Conservation (phyloP, 1,284 basidiomycete species). For the Ganoderma sp. region DNA sequence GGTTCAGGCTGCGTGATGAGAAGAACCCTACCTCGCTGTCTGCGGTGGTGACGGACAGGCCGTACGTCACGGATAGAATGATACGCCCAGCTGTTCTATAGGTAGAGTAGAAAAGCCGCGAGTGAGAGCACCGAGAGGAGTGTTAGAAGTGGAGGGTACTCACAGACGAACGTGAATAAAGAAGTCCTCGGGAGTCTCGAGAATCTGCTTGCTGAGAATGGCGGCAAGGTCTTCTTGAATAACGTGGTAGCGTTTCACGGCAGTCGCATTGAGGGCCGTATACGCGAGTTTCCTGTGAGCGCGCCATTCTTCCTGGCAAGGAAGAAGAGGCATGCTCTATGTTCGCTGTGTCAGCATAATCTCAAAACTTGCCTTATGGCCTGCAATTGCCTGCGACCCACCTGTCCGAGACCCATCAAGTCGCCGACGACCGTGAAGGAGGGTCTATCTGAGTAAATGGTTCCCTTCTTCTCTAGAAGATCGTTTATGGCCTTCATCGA, state of each 20-base stretch:
- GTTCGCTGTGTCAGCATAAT: neutral
- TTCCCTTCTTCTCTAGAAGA: slow-evolving; percentile 42
- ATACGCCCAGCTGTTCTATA: slow-evolving; percentile 43
- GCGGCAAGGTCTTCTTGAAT: slow-evolving; percentile 38
- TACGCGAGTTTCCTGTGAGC: slow-evolving; percentile 39
- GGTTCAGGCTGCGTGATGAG: neutral
- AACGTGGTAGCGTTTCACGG: slow-evolving; percentile 38
- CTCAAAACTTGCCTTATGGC: neutral
- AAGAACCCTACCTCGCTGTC: slow-evolving; percentile 32
- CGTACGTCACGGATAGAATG: slow-evolving; percentile 42
- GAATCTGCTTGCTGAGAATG: slow-evolving; percentile 25
- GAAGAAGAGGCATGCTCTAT: slow-evolving; percentile 30
- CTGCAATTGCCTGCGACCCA: slow-evolving; percentile 16
- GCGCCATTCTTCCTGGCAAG: slow-evolving; percentile 36
- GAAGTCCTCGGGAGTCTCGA: slow-evolving; percentile 28
- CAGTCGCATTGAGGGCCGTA: slow-evolving; percentile 34
- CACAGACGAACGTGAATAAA: slow-evolving; percentile 32
- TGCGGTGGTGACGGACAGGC: slow-evolving; percentile 37
- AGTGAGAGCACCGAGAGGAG: neutral
- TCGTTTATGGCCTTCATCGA: slow-evolving; percentile 40
- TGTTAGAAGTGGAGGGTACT: neutral
- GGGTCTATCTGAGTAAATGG: slow-evolving; percentile 45
- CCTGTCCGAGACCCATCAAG: slow-evolving; percentile 43
- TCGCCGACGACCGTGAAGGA: slow-evolving; percentile 44
- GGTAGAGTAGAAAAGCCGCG: neutral